Conservation (phyloP, 768 basidiomycete genomes). For the Suillus lakei region DNA sequence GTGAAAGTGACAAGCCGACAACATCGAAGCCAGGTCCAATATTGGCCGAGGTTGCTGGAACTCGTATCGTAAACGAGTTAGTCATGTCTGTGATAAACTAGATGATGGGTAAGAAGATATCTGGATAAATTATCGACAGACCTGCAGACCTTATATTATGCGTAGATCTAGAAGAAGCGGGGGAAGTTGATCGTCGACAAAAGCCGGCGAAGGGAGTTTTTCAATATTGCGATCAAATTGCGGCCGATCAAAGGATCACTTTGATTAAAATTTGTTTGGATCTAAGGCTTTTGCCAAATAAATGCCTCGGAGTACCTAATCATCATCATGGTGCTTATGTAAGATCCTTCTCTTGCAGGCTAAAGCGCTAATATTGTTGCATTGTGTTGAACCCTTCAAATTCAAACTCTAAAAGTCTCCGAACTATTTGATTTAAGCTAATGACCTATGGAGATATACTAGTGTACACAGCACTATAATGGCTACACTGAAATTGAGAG, state of each 20-base stretch:
- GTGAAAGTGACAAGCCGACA: conserved; percentile 94
- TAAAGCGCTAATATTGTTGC: no score
- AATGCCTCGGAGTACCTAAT: no score
- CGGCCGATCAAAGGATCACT: background rate
- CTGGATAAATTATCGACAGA: background rate
- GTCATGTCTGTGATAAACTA: conserved; percentile 24
- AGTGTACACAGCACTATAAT: conserved; percentile 10
- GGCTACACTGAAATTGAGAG: conserved; percentile 16
- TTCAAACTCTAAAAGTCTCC: no score
- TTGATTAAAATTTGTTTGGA: conserved; percentile 11
- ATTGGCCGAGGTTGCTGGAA: conserved; percentile 98
- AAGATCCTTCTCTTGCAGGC: no score
- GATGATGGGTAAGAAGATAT: background rate
- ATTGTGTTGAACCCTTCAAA: no score
- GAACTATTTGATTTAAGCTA: conserved; percentile 6
- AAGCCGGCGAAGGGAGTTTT: background rate
- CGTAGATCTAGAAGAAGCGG: background rate
- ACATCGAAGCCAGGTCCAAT: conserved; percentile 99
- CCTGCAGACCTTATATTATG: background rate
- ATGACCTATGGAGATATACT: conserved; percentile 6
- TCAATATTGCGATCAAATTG: background rate
- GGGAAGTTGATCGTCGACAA: background rate
- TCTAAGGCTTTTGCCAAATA: conserved; percentile 16
- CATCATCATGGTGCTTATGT: no score
- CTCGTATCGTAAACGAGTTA: conserved; percentile 65